Evolutionary conservation across 805 yeast genomes (phyloP), one percentile per base, ranked within the genome.

Genomic region (Saturnispora mendoncae): DNA sequence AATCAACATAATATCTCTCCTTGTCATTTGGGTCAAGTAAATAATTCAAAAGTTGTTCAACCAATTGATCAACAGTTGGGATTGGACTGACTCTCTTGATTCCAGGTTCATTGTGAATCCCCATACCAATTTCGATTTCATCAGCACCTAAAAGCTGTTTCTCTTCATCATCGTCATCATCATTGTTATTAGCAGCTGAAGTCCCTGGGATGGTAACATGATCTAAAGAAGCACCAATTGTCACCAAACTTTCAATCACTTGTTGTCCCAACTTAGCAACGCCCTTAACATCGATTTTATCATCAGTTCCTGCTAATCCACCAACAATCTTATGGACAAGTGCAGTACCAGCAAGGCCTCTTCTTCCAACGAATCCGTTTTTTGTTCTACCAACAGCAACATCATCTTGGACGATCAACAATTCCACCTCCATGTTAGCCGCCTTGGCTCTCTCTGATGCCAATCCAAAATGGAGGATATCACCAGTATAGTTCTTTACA

Each of bases 71-170:
- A 38, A 85, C 74, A 0, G 74, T 57, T 20, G 97, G 96, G 51
- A 88, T 75, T 14, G 83, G 81, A 23, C 68, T 62, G 28, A 74
- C 55, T 46, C 75, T 72, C 40, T 72, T 68, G 44, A 78, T 78
- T 46, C 97, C 97, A 1, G 95, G 92, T 59, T 88, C 97, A 54
- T 88, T 88, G 62, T 88, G 97, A 46, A 88, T 88, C 34, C 97
- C 97, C 78, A 88, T 80, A 21, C 97, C 97, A 44, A 88, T 70
- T 60, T 88, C 97, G 56, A 83, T 80, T 60, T 84, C 85, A 44
- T 77, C 66, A 4, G 61, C 69, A 21, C 63, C 70, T 46, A 85
- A 70, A 42, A 62, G 58, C 39, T 61, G 64, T 6, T 51, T 36
- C n/a, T 51, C 47, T 25, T 60, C 62, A 34, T 69, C 76, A 33